Conservation (phyloP, 1,284 basidiomycete species). For the Apiotrichum domesticum region DNA sequence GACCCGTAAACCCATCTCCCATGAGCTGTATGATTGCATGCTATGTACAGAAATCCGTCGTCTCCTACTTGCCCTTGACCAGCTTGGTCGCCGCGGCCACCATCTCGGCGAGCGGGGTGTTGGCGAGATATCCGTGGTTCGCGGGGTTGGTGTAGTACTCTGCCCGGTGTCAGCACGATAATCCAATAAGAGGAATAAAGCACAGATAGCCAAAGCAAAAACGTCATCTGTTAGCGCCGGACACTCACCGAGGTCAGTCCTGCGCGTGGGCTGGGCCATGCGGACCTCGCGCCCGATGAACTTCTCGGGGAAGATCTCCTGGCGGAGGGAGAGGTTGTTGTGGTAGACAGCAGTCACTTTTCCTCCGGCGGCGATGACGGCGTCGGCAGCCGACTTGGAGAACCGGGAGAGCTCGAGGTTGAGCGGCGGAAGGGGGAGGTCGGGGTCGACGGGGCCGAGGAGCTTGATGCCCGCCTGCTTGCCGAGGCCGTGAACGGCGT, state of each 20-base stretch:
- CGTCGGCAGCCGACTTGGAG: constrained; percentile 75
- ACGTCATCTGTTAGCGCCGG: not conserved
- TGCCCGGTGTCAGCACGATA: constrained; percentile 5
- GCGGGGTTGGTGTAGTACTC: constrained; percentile 48
- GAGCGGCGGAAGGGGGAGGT: constrained; percentile 55
- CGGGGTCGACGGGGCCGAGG: constrained; percentile 62
- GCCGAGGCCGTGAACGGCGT: constrained; percentile 79
- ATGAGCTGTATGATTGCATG: constrained; percentile 3
- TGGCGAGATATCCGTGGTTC: constrained; percentile 46
- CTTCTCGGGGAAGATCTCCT: constrained; percentile 60
- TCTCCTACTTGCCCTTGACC: not conserved
- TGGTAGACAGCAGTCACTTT: constrained; percentile 87
- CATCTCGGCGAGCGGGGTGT: constrained; percentile 10
- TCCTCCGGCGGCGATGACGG: constrained; percentile 76
- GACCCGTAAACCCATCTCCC: too few species aligned
- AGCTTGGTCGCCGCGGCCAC: not conserved
- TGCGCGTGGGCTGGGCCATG: constrained; percentile 71
- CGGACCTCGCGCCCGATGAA: constrained; percentile 56
- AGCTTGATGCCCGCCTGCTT: constrained; percentile 76
- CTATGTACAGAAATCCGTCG: constrained; percentile 3
- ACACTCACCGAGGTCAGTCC: constrained; percentile 71
- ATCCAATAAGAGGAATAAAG: not conserved
- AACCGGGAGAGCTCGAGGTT: constrained; percentile 80
- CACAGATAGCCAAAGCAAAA: not conserved
- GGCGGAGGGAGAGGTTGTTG: constrained; percentile 74